Evolutionary conservation across 768 basidiomycete genomes (phyloP).

Genomic region (Coprinopsis sp.): DNA sequence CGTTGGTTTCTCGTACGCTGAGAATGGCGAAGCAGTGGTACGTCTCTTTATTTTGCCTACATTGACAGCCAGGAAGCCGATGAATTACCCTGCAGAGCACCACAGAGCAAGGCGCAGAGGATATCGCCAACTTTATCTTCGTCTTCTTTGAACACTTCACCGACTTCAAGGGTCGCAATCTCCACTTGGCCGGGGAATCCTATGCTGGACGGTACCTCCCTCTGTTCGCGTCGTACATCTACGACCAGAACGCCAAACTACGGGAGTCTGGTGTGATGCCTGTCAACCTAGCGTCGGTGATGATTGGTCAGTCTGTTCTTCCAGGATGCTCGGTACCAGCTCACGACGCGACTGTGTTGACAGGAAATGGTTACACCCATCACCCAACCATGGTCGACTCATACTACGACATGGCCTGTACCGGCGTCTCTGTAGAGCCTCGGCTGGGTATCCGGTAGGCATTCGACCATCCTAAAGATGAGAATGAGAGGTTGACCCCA

Average conservation of each 20-base stretch:
- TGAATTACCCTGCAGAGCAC: too few relatives aligned
- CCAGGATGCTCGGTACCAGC: background rate
- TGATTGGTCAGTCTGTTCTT: slow-evolving; percentile 49
- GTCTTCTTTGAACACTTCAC: slow-evolving; percentile 74
- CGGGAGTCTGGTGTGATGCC: slow-evolving; percentile 47
- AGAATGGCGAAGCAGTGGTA: slow-evolving; percentile 59
- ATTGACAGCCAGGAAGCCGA: background rate
- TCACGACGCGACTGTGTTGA: background rate
- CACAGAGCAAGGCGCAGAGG: slow-evolving; percentile 62
- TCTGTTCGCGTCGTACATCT: slow-evolving; percentile 70
- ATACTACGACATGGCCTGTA: slow-evolving; percentile 52
- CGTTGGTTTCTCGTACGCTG: slow-evolving; percentile 60
- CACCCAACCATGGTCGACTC: too few relatives aligned
- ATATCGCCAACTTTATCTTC: slow-evolving; percentile 65
- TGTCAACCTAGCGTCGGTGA: slow-evolving; percentile 65
- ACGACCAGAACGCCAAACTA: slow-evolving; percentile 63
- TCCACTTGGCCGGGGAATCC: slow-evolving; percentile 71
- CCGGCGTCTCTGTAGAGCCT: slow-evolving; percentile 43
- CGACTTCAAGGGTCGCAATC: slow-evolving; percentile 61
- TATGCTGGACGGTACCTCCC: slow-evolving; percentile 75
- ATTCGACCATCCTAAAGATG: slow-evolving; percentile 20
- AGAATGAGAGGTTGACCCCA: slow-evolving; percentile 22
- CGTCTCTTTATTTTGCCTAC: slow-evolving; percentile 13
- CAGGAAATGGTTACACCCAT: slow-evolving; percentile 66
- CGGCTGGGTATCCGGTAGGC: slow-evolving; percentile 44